Percentiles rank a stretch among this genome's conserved stretches.
phyloP scores from a whole-genome alignment of 345 rosid genomes.

The Eucalyptus erythrocorys region DNA sequence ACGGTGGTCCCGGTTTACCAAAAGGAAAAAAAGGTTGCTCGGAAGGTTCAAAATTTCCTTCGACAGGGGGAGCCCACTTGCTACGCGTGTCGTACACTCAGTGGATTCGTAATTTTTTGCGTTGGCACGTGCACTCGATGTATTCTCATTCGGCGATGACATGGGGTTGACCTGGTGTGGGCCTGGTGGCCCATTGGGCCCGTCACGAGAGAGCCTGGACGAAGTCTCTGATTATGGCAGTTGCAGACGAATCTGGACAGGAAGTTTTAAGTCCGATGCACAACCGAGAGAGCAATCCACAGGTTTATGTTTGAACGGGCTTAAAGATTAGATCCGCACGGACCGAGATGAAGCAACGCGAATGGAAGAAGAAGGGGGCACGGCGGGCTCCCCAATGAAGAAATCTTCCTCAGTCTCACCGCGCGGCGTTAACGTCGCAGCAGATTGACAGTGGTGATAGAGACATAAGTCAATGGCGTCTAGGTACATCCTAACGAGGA shows the following conservation, averaged over 20 bases:
- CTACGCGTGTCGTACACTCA: too few relatives aligned
- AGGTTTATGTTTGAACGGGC: not conserved
- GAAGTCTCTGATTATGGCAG: not conserved
- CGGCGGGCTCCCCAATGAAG: not conserved
- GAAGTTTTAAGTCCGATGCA: not conserved
- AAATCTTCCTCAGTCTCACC: accelerated
- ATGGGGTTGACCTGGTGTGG: not conserved
- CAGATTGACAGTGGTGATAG: not conserved
- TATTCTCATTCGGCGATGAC: not conserved
- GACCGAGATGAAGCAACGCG: not conserved
- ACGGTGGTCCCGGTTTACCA: too few relatives aligned
- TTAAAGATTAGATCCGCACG: not conserved
- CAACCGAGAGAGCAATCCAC: not conserved
- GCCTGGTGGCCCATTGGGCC: not conserved
- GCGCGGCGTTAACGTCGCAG: too few relatives aligned
- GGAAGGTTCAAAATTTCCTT: too few relatives aligned
- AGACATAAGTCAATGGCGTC: not conserved
- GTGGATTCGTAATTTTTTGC: too few relatives aligned
- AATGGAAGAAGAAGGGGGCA: accelerated
- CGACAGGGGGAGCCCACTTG: too few relatives aligned
- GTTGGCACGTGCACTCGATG: too few relatives aligned
- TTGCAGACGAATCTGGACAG: not conserved
- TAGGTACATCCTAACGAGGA: too few relatives aligned
- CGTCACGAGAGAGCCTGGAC: not conserved
- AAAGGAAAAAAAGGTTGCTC: too few relatives aligned